phyloP scores from a whole-genome alignment of 2,329 filamentous ascomycete genomes.

The Myriangium duriaei region DNA sequence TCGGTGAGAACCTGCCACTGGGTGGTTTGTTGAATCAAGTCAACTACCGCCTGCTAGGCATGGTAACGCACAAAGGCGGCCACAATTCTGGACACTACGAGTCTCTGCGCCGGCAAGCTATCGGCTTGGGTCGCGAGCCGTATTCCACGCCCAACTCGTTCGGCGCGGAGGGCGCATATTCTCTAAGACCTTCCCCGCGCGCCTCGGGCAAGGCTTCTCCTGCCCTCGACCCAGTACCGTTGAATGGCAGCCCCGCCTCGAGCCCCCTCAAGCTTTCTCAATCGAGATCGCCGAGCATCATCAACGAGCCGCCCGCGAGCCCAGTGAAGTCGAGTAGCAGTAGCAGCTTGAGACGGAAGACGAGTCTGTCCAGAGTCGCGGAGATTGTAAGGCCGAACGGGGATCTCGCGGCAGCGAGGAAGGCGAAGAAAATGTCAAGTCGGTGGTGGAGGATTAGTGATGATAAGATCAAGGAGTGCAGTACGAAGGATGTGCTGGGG shows the following conservation, averaged over 20 bases:
- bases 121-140: slow-evolving; percentile 45
- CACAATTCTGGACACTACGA: slow-evolving; percentile 97
- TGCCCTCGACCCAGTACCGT: background rate
- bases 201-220: slow-evolving; percentile 21
- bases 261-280: background rate
- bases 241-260: slow-evolving; percentile 1
- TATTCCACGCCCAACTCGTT: slow-evolving; percentile 76
- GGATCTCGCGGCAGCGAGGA: slow-evolving; percentile 6
- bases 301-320: background rate
- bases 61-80: slow-evolving; percentile 89
- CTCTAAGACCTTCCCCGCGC: slow-evolving; percentile 33
- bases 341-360: slow-evolving; percentile 4
- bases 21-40: slow-evolving; percentile 67
- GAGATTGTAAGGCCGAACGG: slow-evolving; percentile 2
- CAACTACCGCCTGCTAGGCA: slow-evolving; percentile 70
- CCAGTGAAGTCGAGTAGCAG: slow-evolving; percentile 4
- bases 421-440: slow-evolving; percentile 46
- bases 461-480: slow-evolving; percentile 89
- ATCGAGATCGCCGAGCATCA: background rate
- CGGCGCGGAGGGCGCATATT: slow-evolving; percentile 61
- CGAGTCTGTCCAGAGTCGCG: slow-evolving; percentile 5
- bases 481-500: slow-evolving; percentile 75
- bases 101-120: slow-evolving; percentile 77
- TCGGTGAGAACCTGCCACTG: slow-evolving; percentile 74
- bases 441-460: slow-evolving; percentile 98